phyloP scores from a whole-genome alignment of 148 eudicot species.

The Spergularia marina region DNA sequence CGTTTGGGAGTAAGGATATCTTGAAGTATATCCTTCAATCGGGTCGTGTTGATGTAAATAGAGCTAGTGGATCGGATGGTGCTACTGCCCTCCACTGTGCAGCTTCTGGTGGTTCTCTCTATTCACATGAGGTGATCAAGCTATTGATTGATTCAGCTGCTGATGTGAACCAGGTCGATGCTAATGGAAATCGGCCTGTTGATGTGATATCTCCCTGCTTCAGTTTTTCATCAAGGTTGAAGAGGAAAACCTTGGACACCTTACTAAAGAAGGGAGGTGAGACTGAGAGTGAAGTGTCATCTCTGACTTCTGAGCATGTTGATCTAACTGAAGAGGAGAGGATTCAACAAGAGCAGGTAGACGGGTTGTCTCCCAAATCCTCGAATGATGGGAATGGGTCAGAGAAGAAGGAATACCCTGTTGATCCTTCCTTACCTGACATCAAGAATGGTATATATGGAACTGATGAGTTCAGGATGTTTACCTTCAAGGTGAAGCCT shows the following conservation, averaged over 20 bases:
- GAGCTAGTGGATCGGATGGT: slow-evolving; percentile 76
- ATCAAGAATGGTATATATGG: slow-evolving; percentile 82
- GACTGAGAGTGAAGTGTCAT: slow-evolving; percentile 32
- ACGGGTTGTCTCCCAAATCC: slow-evolving; percentile 28
- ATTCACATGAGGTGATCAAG: slow-evolving; percentile 54
- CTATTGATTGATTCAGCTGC: slow-evolving; percentile 60
- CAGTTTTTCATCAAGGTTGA: slow-evolving; percentile 35
- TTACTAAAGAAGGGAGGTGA: slow-evolving; percentile 40
- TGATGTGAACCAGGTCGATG: slow-evolving; percentile 49
- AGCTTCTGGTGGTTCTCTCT: slow-evolving; percentile 53
- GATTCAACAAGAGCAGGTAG: slow-evolving; percentile 20
- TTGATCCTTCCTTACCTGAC: slow-evolving; percentile 86
- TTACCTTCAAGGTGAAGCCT: slow-evolving; percentile 81
- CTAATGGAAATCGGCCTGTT: slow-evolving; percentile 54
- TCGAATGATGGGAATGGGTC: slow-evolving; percentile 44
- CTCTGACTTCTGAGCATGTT: slow-evolving; percentile 2
- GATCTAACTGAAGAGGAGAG: slow-evolving; percentile 26
- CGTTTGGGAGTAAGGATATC: slow-evolving; percentile 71
- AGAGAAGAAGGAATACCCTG: slow-evolving; percentile 79
- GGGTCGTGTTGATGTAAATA: slow-evolving; percentile 59
- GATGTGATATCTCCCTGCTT: slow-evolving; percentile 49
- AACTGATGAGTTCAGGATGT: slow-evolving; percentile 95
- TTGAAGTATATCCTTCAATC: slow-evolving; percentile 50
- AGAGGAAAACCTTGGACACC: slow-evolving; percentile 50
- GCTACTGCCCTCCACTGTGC: slow-evolving; percentile 95